These are phyloP conservation scores for Pyrenophora tritici-repentis DNA, from an alignment of 2,329 filamentous ascomycete genomes.

Conservation along the genomic window DNA sequence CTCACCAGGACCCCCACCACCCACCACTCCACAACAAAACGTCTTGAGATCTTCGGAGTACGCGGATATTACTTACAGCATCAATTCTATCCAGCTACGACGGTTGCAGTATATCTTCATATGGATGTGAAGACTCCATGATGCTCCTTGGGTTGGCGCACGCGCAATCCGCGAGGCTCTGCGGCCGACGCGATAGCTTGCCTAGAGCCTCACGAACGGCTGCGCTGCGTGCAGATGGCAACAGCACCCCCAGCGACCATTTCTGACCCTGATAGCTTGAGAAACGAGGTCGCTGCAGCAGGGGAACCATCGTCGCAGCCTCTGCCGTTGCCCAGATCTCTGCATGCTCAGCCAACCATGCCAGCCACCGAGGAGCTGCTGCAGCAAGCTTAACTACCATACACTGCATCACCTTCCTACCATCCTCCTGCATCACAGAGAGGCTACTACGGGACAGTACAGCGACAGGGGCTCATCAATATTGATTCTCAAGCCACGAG, in stretches of 20 bases:
- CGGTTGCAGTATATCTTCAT: background rate
- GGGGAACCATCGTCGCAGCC: no score
- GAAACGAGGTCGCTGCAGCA: no score
- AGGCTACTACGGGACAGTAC: no score
- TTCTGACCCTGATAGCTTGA: background rate
- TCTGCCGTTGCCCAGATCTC: no score
- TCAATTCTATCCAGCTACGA: background rate
- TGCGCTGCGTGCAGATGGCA: no score
- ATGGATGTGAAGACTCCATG: background rate
- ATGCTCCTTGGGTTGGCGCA: background rate
- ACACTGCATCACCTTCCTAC: no score
- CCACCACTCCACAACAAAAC: background rate
- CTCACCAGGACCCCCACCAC: background rate
- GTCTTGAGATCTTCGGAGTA: background rate
- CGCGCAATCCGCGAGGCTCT: background rate
- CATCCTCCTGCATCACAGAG: no score
- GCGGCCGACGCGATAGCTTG: background rate
- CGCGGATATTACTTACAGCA: background rate
- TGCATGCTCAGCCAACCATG: no score
- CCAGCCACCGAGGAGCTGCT: no score
- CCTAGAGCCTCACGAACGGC: background rate
- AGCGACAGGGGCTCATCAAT: no score
- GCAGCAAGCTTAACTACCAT: no score
- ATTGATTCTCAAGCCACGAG: no score
- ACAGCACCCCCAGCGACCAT: background rate